Base-by-base conservation (phyloP, 1,284 basidiomycete species). In the Pseudozyma flocculosa region DNA sequence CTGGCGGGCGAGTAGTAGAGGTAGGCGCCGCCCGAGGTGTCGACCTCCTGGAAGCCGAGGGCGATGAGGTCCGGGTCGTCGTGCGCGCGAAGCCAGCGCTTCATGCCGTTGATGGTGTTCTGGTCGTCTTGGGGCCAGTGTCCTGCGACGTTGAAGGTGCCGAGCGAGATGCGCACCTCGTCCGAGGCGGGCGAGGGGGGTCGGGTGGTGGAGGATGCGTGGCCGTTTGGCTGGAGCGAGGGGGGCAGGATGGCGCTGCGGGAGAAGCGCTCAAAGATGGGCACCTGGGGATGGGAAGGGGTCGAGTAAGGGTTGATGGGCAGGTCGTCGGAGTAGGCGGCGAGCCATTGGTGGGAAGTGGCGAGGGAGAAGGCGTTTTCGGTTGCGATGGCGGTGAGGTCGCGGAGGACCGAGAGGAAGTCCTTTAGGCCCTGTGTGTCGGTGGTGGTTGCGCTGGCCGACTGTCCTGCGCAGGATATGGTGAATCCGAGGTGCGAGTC, bases 11-110 rank as follows among this genome's bases (percentile, higher is more conserved):
- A 68, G 44, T 59, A 64, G 54, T 70, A 70, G 17, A 70, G 50
- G 24, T 70, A 70, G 3, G 68, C 68, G 5, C 52, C 56, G 10
- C 34, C 3, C 2, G 57, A 63, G 15, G 50, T 61, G 48, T 70
- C 68, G 17, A 67, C 40, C 44, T 70, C 68, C 37, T 70, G 68
- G 14, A 70, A 62, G 8, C 65, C 61, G 2, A 62, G 9, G 19
- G 65, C 58, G 46, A 70, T 39, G 9, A 70, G 43, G 45, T 70
- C 68, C 1, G 64, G 61, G 10, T 70, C 61, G 19, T 68, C 44
- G 14, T 68, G 54, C 1, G 61, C 47, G 4, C 45, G 53, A 11
- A 70, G 18, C 64, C 64, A 70, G 4, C 50, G 48, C 19, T 57
- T 61, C 13, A 70, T 50, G 9, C 57, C 68, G 17, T 50, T 43